Evolutionary conservation across 345 rosid species (phyloP), one percentile per base, ranked within the genome.

Genomic region (Salix arbutifolia): DNA sequence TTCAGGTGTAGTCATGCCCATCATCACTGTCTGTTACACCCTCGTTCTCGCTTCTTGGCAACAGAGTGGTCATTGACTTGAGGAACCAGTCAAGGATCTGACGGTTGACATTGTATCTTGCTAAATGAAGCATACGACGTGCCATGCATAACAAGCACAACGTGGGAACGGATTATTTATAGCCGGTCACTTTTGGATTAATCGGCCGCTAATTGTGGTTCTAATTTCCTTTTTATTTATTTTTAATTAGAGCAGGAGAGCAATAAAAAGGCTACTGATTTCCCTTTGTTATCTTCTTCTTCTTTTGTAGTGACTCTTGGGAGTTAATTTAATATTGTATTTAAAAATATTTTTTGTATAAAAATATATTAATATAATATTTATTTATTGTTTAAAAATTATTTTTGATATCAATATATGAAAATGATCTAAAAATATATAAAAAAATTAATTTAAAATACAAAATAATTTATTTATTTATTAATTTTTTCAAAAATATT

Each of bases 1-100:
- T 70, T 84, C 85, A 52, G 37, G 80, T 79, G 78, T 77, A 75
- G 44, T 37, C 76, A 30, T 25, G 25, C 48, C 70, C 67, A 80
- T 64, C 23, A 1, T 56, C 79, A 84, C 76, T 72, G 80, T 61
- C 78, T 37, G 60, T 65, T 19, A 58, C 70, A 23, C 5, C 78
- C 81, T 26, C 38, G 40, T 66, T 69, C 16, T 72, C 77, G 73
- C 33, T 14, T 10, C 14, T 26, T 21, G 2, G 5, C 9, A 44
- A 40, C 71, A 8, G 37, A 65, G 46, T 33, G 74, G 12, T 31
- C 25, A 60, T 76, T 72, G 78, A 74, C 62, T 77, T 3, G 2
- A 1, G 0, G n/a, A 67, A 50, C 19, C 12, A 48, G 53, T 64
- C 79, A 50, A 67, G 19, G 30, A 71, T 71, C 75, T 0, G 10